These are phyloP conservation scores for Globisporangium camurandrum DNA, from an alignment of 352 stramenopile species.

Conservation along the genomic window DNA sequence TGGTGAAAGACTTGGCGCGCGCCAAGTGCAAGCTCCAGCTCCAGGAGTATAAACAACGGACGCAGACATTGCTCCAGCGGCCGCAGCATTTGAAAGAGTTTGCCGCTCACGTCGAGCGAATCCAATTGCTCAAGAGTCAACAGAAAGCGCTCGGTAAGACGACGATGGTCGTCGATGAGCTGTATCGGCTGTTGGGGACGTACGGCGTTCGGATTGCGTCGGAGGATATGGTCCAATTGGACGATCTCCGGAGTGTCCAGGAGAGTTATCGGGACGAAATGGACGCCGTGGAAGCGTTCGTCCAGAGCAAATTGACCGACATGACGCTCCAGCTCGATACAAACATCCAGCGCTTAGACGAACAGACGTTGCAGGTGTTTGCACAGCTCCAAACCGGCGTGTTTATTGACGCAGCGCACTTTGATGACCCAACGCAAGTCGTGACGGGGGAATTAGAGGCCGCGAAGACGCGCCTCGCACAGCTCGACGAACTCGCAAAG, in stretches of 20 bases:
- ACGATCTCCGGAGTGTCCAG: conserved; percentile 82
- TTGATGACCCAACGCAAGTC: conserved; percentile 76
- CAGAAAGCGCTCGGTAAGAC: conserved; percentile 80
- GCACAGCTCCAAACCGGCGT: conserved; percentile 74
- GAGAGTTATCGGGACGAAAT: conserved; percentile 88
- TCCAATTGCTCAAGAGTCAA: conserved; percentile 66
- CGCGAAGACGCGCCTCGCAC: conserved; percentile 74
- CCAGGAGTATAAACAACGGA: conserved; percentile 86
- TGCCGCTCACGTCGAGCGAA: conserved; percentile 75
- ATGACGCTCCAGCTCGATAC: conserved; percentile 90
- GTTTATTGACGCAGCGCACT: conserved; percentile 85
- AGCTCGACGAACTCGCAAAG: conserved; percentile 84
- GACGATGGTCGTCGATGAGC: conserved; percentile 88
- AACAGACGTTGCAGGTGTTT: conserved; percentile 85
- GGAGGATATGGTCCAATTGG: conserved; percentile 91
- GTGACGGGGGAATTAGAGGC: conserved; percentile 76
- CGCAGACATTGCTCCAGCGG: conserved; percentile 74
- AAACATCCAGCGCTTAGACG: conserved; percentile 90
- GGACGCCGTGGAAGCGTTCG: conserved; percentile 76
- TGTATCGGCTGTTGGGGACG: conserved; percentile 88
- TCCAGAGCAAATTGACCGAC: conserved; percentile 78
- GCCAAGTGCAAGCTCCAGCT: conserved; percentile 85
- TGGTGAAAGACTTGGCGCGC: conserved; percentile 88
- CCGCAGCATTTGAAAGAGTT: conserved; percentile 91
- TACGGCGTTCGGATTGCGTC: conserved; percentile 89